These are phyloP conservation scores for Fusarium poae DNA, from an alignment of 2,329 filamentous ascomycete genomes.

Conservation along the genomic window DNA sequence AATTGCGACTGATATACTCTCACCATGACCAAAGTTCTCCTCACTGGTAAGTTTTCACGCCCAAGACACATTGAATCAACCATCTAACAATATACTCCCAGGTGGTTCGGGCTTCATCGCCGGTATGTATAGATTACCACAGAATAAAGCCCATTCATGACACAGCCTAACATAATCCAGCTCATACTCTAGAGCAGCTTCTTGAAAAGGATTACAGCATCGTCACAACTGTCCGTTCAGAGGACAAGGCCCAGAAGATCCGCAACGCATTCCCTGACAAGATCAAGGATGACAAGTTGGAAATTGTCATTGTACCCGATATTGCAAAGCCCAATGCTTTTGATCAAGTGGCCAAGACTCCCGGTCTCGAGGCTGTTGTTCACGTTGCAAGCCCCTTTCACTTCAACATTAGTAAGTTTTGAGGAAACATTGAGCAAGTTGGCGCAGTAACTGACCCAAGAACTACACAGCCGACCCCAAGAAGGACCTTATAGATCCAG, in stretches of 20 bases:
- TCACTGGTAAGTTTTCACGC: slow-evolving; percentile 46
- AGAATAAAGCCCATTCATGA: neutral
- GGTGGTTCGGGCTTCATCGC: slow-evolving; percentile 55
- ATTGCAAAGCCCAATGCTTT: slow-evolving; percentile 82
- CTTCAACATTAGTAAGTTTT: slow-evolving; percentile 60
- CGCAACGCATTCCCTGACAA: slow-evolving; percentile 60
- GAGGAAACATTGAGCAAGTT: too few species aligned
- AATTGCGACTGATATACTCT: neutral
- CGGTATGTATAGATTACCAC: slow-evolving; percentile 42
- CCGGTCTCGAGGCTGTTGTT: slow-evolving; percentile 67
- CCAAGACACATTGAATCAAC: neutral
- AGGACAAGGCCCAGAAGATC: slow-evolving; percentile 66
- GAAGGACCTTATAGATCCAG: slow-evolving; percentile 69
- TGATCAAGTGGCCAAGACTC: slow-evolving; percentile 68
- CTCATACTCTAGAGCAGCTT: slow-evolving; percentile 68
- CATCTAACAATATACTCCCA: slow-evolving; percentile 32
- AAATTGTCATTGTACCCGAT: slow-evolving; percentile 77
- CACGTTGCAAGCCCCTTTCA: slow-evolving; percentile 73
- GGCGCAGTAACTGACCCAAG: neutral
- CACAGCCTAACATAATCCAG: slow-evolving; percentile 49
- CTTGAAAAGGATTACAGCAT: slow-evolving; percentile 64
- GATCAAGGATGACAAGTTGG: slow-evolving; percentile 58
- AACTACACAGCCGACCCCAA: slow-evolving; percentile 57
- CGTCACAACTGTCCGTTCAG: slow-evolving; percentile 68
- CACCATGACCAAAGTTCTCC: slow-evolving; percentile 52